Conservation (phyloP, 257 asterid genomes). For the Jasminum sambac region DNA sequence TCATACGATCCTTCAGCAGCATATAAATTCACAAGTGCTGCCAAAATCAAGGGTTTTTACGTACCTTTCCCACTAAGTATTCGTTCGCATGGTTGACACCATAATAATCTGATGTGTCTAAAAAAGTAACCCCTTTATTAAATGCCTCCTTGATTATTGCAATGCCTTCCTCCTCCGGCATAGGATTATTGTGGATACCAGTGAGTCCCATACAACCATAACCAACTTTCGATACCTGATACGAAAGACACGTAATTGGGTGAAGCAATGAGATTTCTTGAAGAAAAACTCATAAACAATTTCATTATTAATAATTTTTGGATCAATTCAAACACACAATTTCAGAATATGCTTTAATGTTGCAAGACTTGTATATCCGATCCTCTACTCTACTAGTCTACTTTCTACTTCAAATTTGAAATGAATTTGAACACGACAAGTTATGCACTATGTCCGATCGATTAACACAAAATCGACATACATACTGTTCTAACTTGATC, state of each 20-base stretch:
- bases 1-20: not conserved
- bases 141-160: conserved; percentile 51
- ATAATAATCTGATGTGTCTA: conserved; percentile 50
- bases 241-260: not conserved
- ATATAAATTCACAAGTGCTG: no score
- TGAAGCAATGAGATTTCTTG: not conserved
- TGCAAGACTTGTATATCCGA: no score
- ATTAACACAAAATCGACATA: no score
- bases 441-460: no score
- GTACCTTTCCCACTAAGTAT: conserved; percentile 49
- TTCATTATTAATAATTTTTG: no score
- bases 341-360: no score
- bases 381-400: no score
- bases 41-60: not conserved
- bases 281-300: no score
- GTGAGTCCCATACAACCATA: conserved; percentile 68
- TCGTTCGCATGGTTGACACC: conserved; percentile 50
- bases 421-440: no score
- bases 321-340: no score
- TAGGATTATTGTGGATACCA: conserved; percentile 48
- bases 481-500: no score
- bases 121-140: conserved; percentile 41
- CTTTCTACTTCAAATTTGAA: no score
- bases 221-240: conserved; percentile 57
- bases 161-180: conserved; percentile 50